Conservation (phyloP, 768 basidiomycete species). For the Hortiboletus campestris region DNA sequence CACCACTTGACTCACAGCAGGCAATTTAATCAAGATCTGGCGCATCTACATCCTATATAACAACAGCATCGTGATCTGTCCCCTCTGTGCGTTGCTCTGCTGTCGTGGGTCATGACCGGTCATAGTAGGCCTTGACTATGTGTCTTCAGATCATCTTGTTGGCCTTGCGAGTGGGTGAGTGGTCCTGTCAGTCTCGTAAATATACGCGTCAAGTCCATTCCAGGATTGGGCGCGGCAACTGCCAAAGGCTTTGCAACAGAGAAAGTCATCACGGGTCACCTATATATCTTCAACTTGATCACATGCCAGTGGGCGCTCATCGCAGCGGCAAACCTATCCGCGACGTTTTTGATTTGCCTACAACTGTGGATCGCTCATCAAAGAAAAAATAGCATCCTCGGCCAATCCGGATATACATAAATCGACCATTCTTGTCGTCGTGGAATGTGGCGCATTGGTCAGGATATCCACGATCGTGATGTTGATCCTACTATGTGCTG, state of each 20-base stretch:
- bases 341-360: conserved; percentile 15
- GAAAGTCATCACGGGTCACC: not conserved
- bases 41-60: conserved; percentile 20
- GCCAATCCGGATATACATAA: conserved; percentile 14
- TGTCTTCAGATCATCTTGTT: conserved; percentile 13
- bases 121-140: not conserved
- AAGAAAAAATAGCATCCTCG: not conserved
- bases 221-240: conserved; percentile 11
- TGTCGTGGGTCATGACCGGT: not conserved
- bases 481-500: conserved; percentile 12
- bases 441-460: conserved; percentile 24
- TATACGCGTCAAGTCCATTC: not conserved
- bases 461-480: conserved; percentile 13
- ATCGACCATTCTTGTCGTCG: conserved; percentile 15
- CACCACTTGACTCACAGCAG: not conserved
- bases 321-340: conserved; percentile 13
- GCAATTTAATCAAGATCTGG: conserved; percentile 18
- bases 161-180: conserved; percentile 16
- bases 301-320: conserved; percentile 21
- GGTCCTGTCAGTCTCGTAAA: not conserved
- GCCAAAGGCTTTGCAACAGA: conserved; percentile 8
- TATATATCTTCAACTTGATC: conserved; percentile 4
- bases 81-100: conserved; percentile 14
- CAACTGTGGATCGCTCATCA: conserved; percentile 15
- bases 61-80: conserved; percentile 12